Evolutionary conservation across 2,329 filamentous ascomycete genomes (phyloP), one percentile per base, ranked within the genome.

Genomic region (Paecilomyces formosus): DNA sequence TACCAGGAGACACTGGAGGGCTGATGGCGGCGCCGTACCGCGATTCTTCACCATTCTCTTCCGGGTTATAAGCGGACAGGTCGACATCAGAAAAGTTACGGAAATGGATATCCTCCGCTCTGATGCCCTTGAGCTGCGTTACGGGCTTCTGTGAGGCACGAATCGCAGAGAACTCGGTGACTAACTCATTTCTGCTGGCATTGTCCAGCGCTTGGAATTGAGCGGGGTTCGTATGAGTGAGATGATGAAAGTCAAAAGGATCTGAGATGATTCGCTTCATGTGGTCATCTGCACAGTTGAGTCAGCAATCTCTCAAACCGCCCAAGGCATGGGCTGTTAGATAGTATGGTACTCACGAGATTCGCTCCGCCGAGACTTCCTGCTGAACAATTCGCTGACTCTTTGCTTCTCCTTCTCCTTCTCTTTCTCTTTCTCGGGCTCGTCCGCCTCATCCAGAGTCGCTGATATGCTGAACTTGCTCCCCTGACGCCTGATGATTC

Each of bases 211-310:
- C 74, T 31, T 80, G 76, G 58, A 85, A 78, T 58, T 86, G 80
- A 24, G 79, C 71, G 24, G 80, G 79, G 58, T 80, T 79, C 28
- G 83, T 84, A 66, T 87, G 84, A 35, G 82, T 83, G 56, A 87
- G 70, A 65, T 87, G 85, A 61, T 86, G 83, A 66, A 87, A 87
- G 64, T 85, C 82, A 69, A 85, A 87, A 1, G 85, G 85, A 58
- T 79, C 79, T 0, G 85, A 87, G 56, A 87, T 87, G 58, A 75
- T 74, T 50, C 71, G 72, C 67, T 82, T 82, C 56, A 76, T 58
- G 21, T 71, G 70, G 57, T 74, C 70, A 63, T 74, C 75, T 78
- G 61, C 50, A 62, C 30, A 28, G 24, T 57, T 54, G 49, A 53
- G 31, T 54, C 35, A 57, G 9, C 33, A 45, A 53, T 39, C 8